Base-by-base conservation (phyloP, 768 basidiomycete species). In the Mycena crocata region DNA sequence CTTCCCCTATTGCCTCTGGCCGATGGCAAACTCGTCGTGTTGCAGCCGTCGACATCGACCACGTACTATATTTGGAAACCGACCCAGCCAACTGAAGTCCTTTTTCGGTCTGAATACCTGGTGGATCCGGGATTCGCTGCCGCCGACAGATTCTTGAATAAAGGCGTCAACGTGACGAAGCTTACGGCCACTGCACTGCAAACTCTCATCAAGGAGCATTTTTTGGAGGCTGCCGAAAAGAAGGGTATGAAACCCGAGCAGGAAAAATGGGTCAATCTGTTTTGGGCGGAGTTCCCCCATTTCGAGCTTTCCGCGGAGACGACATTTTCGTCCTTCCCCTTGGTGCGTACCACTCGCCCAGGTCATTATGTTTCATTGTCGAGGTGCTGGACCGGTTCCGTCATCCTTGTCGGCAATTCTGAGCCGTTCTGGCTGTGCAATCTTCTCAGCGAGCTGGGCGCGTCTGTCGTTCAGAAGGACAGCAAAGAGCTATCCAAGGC, bases 1-100 rank as follows among this genome's bases (percentile, higher is more conserved):
- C 73, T 84, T 46, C 71, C 73, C 2, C 73, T 85, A 3, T 60
- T 85, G 1, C 82, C 81, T 7, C 72, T 84, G n/a, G 74, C 78
- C 23, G 68, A 82, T 62, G 77, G 72, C 8, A 73, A 63, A 0
- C 78, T 79, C 48, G 77, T 72, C 2, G 66, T 62, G 2, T 72
- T 84, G 12, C 30, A 74, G 42, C 32, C 52, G 10, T 59, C 50
- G n/a, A 61, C 59, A 34, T 57, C 66, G 17, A 51, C 57, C 0
- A 54, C 57, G 6, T 76, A 78, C 54, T 82, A 75, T 48, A 62
- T 75, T 3, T 80, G 77, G 74, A 72, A 39, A 35, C 71, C 76
- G 5, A 65, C 71, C 9, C 34, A 57, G 32, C 44, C 58, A 4
- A 62, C 59, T 37, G 54, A 44, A 9, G 60, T 37, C 3, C 69